Evolutionary conservation across 345 rosid genomes (phyloP).

Genomic region (Brassica rapa): DNA sequence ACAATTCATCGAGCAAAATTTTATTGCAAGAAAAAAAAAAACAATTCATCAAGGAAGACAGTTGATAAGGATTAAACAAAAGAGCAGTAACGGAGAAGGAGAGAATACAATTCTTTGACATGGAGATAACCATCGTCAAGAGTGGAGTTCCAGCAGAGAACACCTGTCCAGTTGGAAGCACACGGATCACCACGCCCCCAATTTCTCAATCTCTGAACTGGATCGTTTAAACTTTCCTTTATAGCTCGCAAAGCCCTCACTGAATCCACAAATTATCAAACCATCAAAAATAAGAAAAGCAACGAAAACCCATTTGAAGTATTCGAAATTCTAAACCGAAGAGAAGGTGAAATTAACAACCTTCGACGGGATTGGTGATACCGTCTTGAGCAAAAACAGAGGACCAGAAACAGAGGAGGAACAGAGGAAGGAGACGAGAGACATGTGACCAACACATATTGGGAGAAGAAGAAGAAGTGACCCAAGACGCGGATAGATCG

Average conservation of each 20-base stretch:
- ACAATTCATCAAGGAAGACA: background rate
- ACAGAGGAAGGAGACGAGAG: constrained; percentile 19
- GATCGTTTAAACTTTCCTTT: constrained; percentile 58
- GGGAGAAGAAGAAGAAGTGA: constrained; percentile 8
- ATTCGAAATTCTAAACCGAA: background rate
- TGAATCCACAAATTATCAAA: constrained; percentile 33
- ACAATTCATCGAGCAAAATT: background rate
- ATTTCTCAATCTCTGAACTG: constrained; percentile 58
- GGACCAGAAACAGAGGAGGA: constrained; percentile 40
- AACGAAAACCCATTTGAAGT: constrained; percentile 10
- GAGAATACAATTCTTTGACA: constrained; percentile 68
- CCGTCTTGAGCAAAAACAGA: constrained; percentile 48
- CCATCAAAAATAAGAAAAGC: background rate
- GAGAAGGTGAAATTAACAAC: constrained; percentile 26
- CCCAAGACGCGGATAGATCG: background rate
- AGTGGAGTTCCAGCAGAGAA: constrained; percentile 60
- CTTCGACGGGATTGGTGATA: constrained; percentile 72
- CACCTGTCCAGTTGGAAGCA: constrained; percentile 86
- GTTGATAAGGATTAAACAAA: background rate
- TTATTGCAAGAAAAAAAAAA: background rate
- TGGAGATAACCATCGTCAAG: constrained; percentile 75
- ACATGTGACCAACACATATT: constrained; percentile 30
- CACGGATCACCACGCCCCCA: constrained; percentile 92
- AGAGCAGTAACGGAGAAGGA: constrained; percentile 25
- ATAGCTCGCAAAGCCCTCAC: constrained; percentile 66